phyloP scores from a whole-genome alignment of 306 rosid genomes.

The Datisca glomerata region DNA sequence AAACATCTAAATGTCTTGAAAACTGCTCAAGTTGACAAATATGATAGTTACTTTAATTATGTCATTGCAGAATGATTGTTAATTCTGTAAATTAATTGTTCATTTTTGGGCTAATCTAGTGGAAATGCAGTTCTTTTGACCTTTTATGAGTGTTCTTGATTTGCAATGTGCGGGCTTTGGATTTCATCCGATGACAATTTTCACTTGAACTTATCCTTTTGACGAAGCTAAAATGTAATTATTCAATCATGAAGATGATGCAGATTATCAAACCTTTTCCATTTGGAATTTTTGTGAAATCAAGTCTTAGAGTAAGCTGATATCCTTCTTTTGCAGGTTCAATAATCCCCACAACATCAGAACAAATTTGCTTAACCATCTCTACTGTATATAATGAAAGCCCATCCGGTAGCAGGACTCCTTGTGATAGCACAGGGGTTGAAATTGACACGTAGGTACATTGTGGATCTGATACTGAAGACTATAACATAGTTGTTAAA shows the following conservation, averaged over 20 bases:
- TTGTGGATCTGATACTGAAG: constrained; percentile 41
- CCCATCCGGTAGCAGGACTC: constrained; percentile 22
- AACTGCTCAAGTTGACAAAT: background rate
- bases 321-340: constrained; percentile 65
- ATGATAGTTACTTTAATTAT: background rate
- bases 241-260: background rate
- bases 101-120: too few species aligned
- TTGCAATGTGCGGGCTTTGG: too few species aligned
- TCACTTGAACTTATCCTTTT: too few species aligned
- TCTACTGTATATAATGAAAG: constrained; percentile 38
- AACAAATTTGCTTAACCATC: constrained; percentile 41
- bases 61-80: background rate
- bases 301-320: constrained; percentile 56
- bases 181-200: too few species aligned
- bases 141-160: too few species aligned
- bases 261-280: constrained; percentile 39
- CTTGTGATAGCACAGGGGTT: constrained; percentile 50
- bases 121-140: too few species aligned
- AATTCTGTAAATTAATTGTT: background rate
- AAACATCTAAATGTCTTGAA: background rate
- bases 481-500: constrained; percentile 29
- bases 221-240: too few species aligned
- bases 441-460: constrained; percentile 57
- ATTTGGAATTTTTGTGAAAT: constrained; percentile 37
- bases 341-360: constrained; percentile 36